Base-by-base conservation (phyloP, 495 filamentous ascomycete genomes). In the Penicillium pancosmium region DNA sequence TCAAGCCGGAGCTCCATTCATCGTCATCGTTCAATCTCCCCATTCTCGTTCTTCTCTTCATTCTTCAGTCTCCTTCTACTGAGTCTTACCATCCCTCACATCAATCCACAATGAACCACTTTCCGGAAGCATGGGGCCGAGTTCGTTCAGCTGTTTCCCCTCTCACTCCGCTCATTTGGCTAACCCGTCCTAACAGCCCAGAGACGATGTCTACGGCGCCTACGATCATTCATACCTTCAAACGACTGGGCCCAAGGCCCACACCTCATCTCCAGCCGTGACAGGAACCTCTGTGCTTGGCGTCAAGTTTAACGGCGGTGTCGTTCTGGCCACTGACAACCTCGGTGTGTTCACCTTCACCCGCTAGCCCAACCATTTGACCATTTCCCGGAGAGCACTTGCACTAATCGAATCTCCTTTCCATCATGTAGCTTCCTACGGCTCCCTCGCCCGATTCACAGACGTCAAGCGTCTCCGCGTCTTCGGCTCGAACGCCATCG, bases 251-350 rank as follows among this genome's bases (percentile, higher is more conserved):
- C 90, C 92, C 23, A 95, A 88, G 70, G 80, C 88, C 63, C 91
- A 94, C 72, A 98, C 94, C 41, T 91, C 94, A 69, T 86, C 84
- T 2, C 94, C 94, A 62, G 84, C 95, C 56, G 94, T 98, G 50
- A 98, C 94, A 46, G 94, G 94, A 71, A 97, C 94, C 19, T 97
- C 93, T 23, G 95, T 98, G 18, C 73, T 98, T 49, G 94, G 86
- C 48, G 82, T 96, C 52, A 97, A 97, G 80, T 98, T 91, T 79
- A 93, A 91, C 67, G 91, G 93, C 66, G 94, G 94, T 71, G 92
- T 98, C 52, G 93, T 92, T 61, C 92, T 98, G 71, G 94, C 92
- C 52, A 91, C 95, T 60, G 94, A 98, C 76, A 98, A 98, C 77
- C 79, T 98, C 56, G 93, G 93, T 96, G 81, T n/a, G 41, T 16